Evolutionary conservation across 352 stramenopile genomes (phyloP).

Genomic region (Pythium pyrilobum): DNA sequence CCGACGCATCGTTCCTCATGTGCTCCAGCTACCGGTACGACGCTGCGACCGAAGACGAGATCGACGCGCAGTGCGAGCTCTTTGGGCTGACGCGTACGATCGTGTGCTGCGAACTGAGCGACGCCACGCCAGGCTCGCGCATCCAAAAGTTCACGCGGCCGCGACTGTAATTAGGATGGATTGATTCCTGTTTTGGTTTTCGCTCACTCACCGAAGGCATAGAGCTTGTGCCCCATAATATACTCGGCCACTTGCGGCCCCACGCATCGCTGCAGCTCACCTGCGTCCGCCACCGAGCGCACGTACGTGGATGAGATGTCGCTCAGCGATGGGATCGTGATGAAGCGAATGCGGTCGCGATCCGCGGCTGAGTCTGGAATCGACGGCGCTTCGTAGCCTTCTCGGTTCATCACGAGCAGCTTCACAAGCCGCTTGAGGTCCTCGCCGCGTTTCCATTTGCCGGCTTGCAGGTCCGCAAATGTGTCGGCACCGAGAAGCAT

Average conservation of each 20-base stretch:
- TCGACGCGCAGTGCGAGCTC: conserved; percentile 46
- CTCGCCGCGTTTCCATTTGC: conserved; percentile 85
- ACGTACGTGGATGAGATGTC: conserved; percentile 77
- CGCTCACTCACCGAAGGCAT: conserved; percentile 42
- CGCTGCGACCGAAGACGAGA: conserved; percentile 63
- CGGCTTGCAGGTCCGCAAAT: conserved; percentile 69
- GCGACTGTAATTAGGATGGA: background rate
- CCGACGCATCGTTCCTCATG: conserved; percentile 51
- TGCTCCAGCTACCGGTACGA: conserved; percentile 72
- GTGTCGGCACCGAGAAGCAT: conserved; percentile 81
- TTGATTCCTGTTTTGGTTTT: background rate
- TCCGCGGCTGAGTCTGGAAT: background rate
- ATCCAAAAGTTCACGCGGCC: conserved; percentile 52
- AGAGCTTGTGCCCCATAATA: conserved; percentile 70
- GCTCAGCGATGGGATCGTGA: conserved; percentile 51
- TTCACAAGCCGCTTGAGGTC: conserved; percentile 61
- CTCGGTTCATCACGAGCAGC: conserved; percentile 66
- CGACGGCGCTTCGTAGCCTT: conserved; percentile 39
- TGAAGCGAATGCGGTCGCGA: conserved; percentile 33
- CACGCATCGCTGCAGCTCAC: conserved; percentile 38
- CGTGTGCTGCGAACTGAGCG: conserved; percentile 33
- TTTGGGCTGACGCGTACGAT: conserved; percentile 45
- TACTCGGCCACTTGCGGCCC: conserved; percentile 66
- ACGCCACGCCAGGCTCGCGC: conserved; percentile 27
- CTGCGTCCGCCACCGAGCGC: conserved; percentile 27